Percentiles rank a stretch among this genome's conserved stretches.
Conservation (phyloP, 1,284 basidiomycete species). For the Neolentinus lepideus region DNA sequence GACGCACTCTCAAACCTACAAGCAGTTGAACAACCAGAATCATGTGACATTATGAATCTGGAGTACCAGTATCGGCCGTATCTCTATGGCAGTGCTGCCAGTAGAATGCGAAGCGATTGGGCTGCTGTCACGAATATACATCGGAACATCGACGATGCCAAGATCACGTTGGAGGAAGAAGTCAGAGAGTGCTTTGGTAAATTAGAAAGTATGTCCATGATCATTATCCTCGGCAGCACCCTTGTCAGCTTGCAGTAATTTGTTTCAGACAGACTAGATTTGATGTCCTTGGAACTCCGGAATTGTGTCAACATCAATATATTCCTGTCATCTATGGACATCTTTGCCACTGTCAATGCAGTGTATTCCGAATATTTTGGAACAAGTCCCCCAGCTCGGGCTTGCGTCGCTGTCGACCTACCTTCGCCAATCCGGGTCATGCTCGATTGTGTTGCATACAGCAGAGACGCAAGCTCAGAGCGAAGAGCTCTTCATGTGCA, state of each 20-base stretch:
- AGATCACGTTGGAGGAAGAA: constrained; percentile 50
- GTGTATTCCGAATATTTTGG: constrained; percentile 83
- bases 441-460: constrained; percentile 72
- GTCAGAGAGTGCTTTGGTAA: constrained; percentile 52
- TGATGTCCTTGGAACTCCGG: constrained; percentile 42
- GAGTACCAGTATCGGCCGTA: not conserved
- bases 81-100: not conserved
- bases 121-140: constrained; percentile 52
- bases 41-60: not conserved
- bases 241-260: not conserved
- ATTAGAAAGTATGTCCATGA: constrained; percentile 41
- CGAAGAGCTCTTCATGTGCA: constrained; percentile 89
- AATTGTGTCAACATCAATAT: constrained; percentile 79
- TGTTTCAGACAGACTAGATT: constrained; percentile 39
- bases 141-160: constrained; percentile 10
- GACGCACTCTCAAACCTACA: constrained; percentile 11
- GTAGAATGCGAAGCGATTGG: constrained; percentile 32
- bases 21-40: not conserved
- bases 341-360: constrained; percentile 70
- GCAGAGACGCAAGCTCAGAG: constrained; percentile 19
- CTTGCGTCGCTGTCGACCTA: constrained; percentile 80
- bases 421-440: constrained; percentile 49
- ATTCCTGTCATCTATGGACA: constrained; percentile 75
- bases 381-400: constrained; percentile 86
- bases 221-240: not conserved